Base-by-base conservation (phyloP, 768 basidiomycete genomes). In the Paxillus ammoniavirescens region DNA sequence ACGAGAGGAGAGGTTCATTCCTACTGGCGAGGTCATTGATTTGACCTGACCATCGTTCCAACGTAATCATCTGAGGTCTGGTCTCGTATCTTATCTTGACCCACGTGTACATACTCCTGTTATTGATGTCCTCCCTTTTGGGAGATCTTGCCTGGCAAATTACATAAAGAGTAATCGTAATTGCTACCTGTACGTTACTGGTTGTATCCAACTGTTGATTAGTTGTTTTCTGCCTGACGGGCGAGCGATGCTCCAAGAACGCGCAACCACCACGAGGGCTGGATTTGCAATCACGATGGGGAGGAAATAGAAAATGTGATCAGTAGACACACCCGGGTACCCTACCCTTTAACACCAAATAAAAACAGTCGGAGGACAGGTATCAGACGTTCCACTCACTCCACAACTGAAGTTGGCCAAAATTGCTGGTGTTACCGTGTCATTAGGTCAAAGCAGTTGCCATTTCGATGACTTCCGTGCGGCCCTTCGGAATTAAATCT, bases 11-110 rank as follows among this genome's bases (percentile, higher is more conserved):
- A 44, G 23, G 23, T 12, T 43, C 30, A 36, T 60, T 44, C 54
- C 42, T 33, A 31, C 35, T n/a, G 56, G 59, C 17, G 69, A 69
- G 33, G 54, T 71, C 37, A 69, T 69, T 41, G 68, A 71, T 48
- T 45, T 69, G 57, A 71, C 67, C 36, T 69, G 59, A 66, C 21
- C 10, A 30, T 41, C 5, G n/a, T 40, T 40, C 41, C 31, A 45
- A 26, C 28, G 13, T 15, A 43, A 37, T 15, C 21, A 36, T 4
- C 23, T 18, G 28, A 21, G 21, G 3, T 21, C 21, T 21, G 21
- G 21, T 21, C 21, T 21, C 43, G 12, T 14, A 15, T 13, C 57
- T 40, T 21, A 31, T 46, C 49, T 53, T 44, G 26, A 26, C 13
- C 49, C 40, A 36, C 35, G 7, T 35, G 6, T 36, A 15, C 15